Conservation (phyloP, 2,329 filamentous ascomycete species). For the Botrytis aclada region DNA sequence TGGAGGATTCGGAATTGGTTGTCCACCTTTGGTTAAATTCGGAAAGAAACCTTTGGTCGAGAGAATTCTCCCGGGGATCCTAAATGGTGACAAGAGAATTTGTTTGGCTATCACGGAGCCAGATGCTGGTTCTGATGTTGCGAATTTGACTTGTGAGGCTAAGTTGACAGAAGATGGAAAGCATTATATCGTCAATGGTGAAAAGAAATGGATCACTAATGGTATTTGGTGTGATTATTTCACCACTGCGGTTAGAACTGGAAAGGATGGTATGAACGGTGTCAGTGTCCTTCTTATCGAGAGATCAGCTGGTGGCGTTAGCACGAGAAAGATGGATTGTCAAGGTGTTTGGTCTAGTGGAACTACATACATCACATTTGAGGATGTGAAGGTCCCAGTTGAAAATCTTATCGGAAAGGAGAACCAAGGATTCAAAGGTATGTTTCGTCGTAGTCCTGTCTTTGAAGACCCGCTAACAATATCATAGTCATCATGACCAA, state of each 20-base stretch:
- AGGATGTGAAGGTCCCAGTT: conserved; percentile 99
- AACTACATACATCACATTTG: conserved; percentile 96
- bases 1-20: conserved; percentile 94
- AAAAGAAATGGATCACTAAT: conserved; percentile 99
- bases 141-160: conserved; percentile 92
- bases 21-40: conserved; percentile 64
- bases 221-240: conserved; percentile 97
- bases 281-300: conserved; percentile 90
- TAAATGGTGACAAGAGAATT: conserved; percentile 93
- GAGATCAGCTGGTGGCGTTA: conserved; percentile 77
- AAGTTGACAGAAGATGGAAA: conserved; percentile 94
- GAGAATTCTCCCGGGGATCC: conserved; percentile 81
- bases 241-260: conserved; percentile 88
- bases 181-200: conserved; percentile 98
- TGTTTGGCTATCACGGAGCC: conserved; percentile 97
- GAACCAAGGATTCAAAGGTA: conserved; percentile 92
- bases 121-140: conserved; percentile 91
- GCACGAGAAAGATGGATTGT: conserved; percentile 95
- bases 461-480: conserved; percentile 19
- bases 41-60: conserved; percentile 50
- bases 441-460: conserved; percentile 18
- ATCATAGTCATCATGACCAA: conserved; percentile 90
- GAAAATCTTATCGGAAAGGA: conserved; percentile 97
- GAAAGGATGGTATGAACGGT: conserved; percentile 89
- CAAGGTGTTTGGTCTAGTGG: conserved; percentile 95